phyloP scores from a whole-genome alignment of 768 basidiomycete genomes.

The Suillus tomentosus region DNA sequence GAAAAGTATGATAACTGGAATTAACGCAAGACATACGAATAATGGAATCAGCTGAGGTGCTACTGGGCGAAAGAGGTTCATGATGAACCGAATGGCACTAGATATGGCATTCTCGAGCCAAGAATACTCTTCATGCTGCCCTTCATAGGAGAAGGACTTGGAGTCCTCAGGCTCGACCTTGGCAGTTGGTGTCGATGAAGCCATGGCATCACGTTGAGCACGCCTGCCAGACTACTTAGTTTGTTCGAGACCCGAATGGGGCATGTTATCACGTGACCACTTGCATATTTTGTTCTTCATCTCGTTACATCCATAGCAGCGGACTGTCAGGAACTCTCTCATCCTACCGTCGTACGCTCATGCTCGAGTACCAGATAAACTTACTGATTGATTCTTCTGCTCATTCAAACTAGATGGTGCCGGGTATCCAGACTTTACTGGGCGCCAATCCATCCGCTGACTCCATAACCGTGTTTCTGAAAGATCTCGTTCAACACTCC shows the following conservation, averaged over 20 bases:
- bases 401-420: slow-evolving; percentile 16
- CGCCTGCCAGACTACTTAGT: not conserved
- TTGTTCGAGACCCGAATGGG: not conserved
- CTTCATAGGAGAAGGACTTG: slow-evolving; percentile 1
- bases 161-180: slow-evolving; percentile 12
- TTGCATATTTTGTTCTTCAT: not conserved
- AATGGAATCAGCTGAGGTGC: slow-evolving; percentile 69
- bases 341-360: not conserved
- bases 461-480: slow-evolving; percentile 45
- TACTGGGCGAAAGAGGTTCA: slow-evolving; percentile 47
- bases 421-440: slow-evolving; percentile 42
- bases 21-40: slow-evolving; percentile 55
- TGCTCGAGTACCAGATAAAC: not conserved
- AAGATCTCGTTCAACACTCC: slow-evolving; percentile 25
- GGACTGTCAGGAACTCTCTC: not conserved
- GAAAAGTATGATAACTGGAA: slow-evolving; percentile 62
- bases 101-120: slow-evolving; percentile 9
- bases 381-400: not conserved
- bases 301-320: not conserved
- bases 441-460: slow-evolving; percentile 53
- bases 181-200: slow-evolving; percentile 9
- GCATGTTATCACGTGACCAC: not conserved
- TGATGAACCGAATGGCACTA: slow-evolving; percentile 27
- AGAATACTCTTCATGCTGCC: too few species aligned
- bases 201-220: slow-evolving; percentile 4